Evolutionary conservation across 805 yeast genomes (phyloP).

Genomic region (Nakazawaea siamensis): DNA sequence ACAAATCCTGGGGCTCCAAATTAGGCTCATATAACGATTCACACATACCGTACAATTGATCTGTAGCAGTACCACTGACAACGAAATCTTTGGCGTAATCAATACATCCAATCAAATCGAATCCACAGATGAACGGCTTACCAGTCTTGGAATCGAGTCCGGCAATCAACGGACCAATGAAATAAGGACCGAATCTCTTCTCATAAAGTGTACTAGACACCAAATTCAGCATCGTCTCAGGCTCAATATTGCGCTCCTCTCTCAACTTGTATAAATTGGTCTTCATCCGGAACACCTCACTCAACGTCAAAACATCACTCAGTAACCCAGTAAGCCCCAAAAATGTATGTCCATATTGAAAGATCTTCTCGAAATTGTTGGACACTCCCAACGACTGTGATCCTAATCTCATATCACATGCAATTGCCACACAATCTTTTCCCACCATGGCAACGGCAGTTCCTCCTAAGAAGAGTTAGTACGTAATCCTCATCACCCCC

Average conservation of each 20-base stretch:
- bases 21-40: constrained; percentile 92
- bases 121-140: constrained; percentile 89
- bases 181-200: constrained; percentile 92
- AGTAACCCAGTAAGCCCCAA: constrained; percentile 94
- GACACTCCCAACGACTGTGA: constrained; percentile 88
- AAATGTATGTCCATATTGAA: constrained; percentile 77
- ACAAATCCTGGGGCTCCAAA: constrained; percentile 88
- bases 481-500: constrained; percentile 3
- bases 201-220: constrained; percentile 87
- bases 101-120: constrained; percentile 94
- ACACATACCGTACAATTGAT: constrained; percentile 97
- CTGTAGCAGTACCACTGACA: constrained; percentile 94
- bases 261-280: constrained; percentile 83
- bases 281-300: constrained; percentile 74
- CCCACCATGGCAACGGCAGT: constrained; percentile 98
- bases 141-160: constrained; percentile 80
- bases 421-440: constrained; percentile 96
- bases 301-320: constrained; percentile 82
- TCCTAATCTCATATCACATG: constrained; percentile 90
- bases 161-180: constrained; percentile 94
- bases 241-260: constrained; percentile 90
- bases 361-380: constrained; percentile 88
- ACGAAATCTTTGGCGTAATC: constrained; percentile 92
- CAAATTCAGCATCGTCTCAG: constrained; percentile 86
- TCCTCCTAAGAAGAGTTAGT: constrained; percentile 48